Evolutionary conservation across 1,284 basidiomycete species (phyloP), one percentile per base, ranked within the genome.

Genomic region (Rhodotorula sp.): DNA sequence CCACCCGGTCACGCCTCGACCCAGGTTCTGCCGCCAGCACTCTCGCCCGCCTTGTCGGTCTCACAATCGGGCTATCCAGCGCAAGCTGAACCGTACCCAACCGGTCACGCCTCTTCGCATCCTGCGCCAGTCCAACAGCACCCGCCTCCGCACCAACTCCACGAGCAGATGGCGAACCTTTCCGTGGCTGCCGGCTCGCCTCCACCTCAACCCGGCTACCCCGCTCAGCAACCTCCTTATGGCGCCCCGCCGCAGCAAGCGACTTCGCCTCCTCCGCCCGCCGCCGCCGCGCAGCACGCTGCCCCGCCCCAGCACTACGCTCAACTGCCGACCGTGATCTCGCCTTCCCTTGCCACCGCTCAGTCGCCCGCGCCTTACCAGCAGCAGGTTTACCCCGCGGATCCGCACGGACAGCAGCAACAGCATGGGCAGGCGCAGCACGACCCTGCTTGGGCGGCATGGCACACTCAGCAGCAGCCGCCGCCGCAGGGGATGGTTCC

Each of bases 401-500:
- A 20, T 29, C 39, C 36, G n/a, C 30, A 51, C 34, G 30, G n/a
- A 1, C 39, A 46, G 19, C 22, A 19, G 53, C 61, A 47, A 32
- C 44, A 32, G 46, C 44, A 47, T 20, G 57, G 11, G 2, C 44
- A 59, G 46, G 57, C 34, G 54, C 56, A 20, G 56, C 56, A 36
- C 19, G 39, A 44, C 11, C 39, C 39, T 44, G 60, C 60, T 11
- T 62, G 61, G 61, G 61, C 61, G 30, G 61, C 61, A 20, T 62
- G 30, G 29, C 61, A 62, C 9, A 44, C 61, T 47, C 61, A 62
- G 46, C 39, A 46, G 22, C 53, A 47, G 61, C 15, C 11, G 29
- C 36, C 32, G 49, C 9, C 48, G 52, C 36, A 36, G 13, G 55
- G 55, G 7, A 29, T n/a, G 3, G 55, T n/a, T 17, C n/a, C 36